Conservation (phyloP, 1,284 basidiomycete species). For the Cryptococcus floricola region DNA sequence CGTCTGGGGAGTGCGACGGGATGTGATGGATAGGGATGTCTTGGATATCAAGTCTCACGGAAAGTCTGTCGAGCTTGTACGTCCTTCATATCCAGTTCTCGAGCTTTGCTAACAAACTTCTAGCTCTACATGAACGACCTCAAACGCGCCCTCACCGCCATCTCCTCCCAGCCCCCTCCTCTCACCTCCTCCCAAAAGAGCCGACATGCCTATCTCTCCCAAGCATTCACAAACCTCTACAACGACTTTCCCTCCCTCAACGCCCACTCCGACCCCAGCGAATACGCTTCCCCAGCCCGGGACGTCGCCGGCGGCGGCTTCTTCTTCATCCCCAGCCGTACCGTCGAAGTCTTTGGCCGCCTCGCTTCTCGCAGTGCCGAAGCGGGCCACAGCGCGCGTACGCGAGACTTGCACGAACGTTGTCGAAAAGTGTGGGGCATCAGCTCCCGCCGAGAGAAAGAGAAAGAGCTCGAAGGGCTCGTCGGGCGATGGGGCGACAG, state of each 20-base stretch:
- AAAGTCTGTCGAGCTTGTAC: constrained; percentile 38
- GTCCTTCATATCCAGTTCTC: constrained; percentile 1
- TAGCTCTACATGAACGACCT: constrained; percentile 43
- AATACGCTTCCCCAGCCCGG: constrained; percentile 12
- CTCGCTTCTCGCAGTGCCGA: constrained; percentile 22
- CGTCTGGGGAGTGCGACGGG: constrained; percentile 37
- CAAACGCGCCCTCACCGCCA: constrained; percentile 24
- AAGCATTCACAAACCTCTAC: constrained; percentile 20
- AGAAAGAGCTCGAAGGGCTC: constrained; percentile 33
- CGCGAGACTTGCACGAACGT: constrained; percentile 36
- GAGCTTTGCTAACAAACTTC: not conserved
- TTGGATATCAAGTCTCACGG: constrained; percentile 19
- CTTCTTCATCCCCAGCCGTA: constrained; percentile 36
- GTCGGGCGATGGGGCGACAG: constrained; percentile 31
- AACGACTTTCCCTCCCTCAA: constrained; percentile 32
- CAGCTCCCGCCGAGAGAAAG: constrained; percentile 28
- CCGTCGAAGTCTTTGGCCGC: constrained; percentile 30
- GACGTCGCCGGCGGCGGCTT: constrained; percentile 1
- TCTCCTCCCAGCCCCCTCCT: constrained; percentile 20
- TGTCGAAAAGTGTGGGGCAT: constrained; percentile 45
- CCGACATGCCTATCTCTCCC: constrained; percentile 24
- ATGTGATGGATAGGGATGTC: constrained; percentile 34
- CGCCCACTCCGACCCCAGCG: constrained; percentile 16
- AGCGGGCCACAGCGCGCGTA: constrained; percentile 18
- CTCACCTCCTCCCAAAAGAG: constrained; percentile 20